Conservation (phyloP, 495 filamentous ascomycete genomes). For the Xylaria venustula region DNA sequence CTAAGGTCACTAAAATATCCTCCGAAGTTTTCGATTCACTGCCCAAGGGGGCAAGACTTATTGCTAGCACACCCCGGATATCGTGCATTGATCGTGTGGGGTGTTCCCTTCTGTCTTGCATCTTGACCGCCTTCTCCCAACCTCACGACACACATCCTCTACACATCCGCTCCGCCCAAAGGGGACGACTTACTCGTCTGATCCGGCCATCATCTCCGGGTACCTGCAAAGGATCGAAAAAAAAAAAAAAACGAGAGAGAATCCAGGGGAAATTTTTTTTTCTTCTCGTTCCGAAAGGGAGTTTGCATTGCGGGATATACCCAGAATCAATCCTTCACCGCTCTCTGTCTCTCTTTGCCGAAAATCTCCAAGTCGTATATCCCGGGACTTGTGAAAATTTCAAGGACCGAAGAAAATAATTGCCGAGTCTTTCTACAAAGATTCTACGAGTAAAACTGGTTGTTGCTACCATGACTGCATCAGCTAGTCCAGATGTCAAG, state of each 20-base stretch:
- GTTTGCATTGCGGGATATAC: neutral
- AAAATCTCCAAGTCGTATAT: neutral
- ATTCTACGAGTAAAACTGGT: slow-evolving; percentile 11
- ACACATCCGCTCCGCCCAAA: neutral
- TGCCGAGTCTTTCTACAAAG: slow-evolving; percentile 1
- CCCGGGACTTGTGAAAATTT: neutral
- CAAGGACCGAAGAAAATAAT: neutral
- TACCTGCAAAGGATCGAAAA: neutral
- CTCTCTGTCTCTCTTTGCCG: slow-evolving; percentile 3
- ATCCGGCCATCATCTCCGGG: slow-evolving; percentile 16
- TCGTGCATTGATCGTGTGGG: slow-evolving; percentile 17
- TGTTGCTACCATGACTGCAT: slow-evolving; percentile 25
- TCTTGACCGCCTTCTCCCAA: slow-evolving; percentile 33
- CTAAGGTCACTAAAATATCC: slow-evolving; percentile 7
- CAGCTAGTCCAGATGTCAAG: slow-evolving; percentile 25
- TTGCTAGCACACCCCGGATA: slow-evolving; percentile 16
- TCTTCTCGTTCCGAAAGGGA: slow-evolving; percentile 4
- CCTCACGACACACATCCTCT: slow-evolving; percentile 22
- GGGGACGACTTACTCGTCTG: neutral
- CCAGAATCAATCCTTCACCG: slow-evolving; percentile 3
- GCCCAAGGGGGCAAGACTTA: neutral
- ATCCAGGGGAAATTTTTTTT: too few species aligned
- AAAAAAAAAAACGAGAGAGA: too few species aligned
- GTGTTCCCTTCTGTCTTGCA: slow-evolving; percentile 14
- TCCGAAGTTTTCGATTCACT: neutral